Evolutionary conservation across 2,329 filamentous ascomycete genomes (phyloP).

Genomic region (Xylaria sp.): DNA sequence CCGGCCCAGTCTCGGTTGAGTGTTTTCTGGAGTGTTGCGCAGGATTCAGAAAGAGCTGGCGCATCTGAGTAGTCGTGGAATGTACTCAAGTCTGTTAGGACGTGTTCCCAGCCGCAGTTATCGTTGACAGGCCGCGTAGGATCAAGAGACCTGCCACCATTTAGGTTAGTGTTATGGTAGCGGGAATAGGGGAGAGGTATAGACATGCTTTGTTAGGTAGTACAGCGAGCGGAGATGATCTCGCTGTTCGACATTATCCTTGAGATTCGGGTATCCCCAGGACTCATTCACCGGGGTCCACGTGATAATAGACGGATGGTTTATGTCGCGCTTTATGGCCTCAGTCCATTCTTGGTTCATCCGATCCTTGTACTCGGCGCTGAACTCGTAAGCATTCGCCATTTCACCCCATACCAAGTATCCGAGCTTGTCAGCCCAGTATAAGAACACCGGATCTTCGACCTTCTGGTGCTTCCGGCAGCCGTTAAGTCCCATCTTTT

Average conservation of each 20-base stretch:
- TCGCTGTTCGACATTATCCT: constrained; percentile 65
- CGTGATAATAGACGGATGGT: constrained; percentile 70
- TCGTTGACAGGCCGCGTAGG: constrained; percentile 73
- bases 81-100: constrained; percentile 70
- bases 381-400: constrained; percentile 72
- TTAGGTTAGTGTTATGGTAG: constrained; percentile 6
- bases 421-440: constrained; percentile 69
- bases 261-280: constrained; percentile 71
- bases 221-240: constrained; percentile 73
- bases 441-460: constrained; percentile 68
- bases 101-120: constrained; percentile 78
- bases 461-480: constrained; percentile 74
- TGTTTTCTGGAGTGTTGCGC: constrained; percentile 63
- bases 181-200: not conserved
- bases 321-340: constrained; percentile 70
- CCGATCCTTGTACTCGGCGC: constrained; percentile 64
- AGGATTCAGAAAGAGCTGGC: constrained; percentile 64
- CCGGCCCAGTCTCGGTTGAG: constrained; percentile 61
- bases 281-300: constrained; percentile 74
- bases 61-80: constrained; percentile 75
- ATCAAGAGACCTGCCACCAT: constrained; percentile 60
- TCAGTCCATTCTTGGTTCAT: constrained; percentile 74
- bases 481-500: constrained; percentile 72
- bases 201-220: constrained; percentile 67
- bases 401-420: constrained; percentile 73